Conservation (phyloP, 176 grass and related monocot genomes). For the Bolboschoenus planiculmis region DNA sequence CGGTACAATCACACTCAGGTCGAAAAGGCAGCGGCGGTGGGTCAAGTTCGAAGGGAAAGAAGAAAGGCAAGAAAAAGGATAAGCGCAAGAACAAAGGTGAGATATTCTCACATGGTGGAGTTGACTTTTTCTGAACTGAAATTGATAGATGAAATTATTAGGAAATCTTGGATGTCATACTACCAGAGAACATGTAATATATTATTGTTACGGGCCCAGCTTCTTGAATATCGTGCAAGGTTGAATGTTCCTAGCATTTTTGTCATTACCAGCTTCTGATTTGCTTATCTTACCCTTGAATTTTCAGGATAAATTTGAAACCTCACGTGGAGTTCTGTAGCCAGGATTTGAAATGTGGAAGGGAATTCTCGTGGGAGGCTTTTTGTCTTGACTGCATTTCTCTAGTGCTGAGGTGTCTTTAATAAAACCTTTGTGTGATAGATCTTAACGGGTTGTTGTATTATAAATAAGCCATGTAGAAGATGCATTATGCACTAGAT, state of each 20-base stretch:
- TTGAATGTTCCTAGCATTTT: background rate
- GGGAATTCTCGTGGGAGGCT: slow-evolving; percentile 5
- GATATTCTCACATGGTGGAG: background rate
- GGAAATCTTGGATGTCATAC: background rate
- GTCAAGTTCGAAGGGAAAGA: slow-evolving; percentile 28
- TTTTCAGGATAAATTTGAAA: background rate
- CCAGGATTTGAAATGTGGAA: slow-evolving; percentile 14
- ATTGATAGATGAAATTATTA: background rate
- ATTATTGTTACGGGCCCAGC: background rate
- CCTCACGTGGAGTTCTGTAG: background rate
- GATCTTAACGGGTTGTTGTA: slow-evolving; percentile 12
- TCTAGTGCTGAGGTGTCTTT: slow-evolving; percentile 20
- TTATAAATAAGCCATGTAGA: slow-evolving; percentile 17
- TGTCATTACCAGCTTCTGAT: background rate
- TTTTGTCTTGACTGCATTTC: slow-evolving; percentile 23
- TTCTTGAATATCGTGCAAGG: background rate
- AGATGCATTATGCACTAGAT: background rate
- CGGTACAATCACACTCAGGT: slow-evolving; percentile 12
- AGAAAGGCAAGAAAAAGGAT: slow-evolving; percentile 31
- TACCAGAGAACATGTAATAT: background rate
- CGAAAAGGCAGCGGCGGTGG: background rate
- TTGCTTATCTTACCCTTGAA: background rate
- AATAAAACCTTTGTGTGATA: background rate
- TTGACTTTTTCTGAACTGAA: background rate
- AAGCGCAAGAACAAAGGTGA: slow-evolving; percentile 29